phyloP scores from a whole-genome alignment of 2,329 filamentous ascomycete genomes.

The Anisogramma anomala region DNA sequence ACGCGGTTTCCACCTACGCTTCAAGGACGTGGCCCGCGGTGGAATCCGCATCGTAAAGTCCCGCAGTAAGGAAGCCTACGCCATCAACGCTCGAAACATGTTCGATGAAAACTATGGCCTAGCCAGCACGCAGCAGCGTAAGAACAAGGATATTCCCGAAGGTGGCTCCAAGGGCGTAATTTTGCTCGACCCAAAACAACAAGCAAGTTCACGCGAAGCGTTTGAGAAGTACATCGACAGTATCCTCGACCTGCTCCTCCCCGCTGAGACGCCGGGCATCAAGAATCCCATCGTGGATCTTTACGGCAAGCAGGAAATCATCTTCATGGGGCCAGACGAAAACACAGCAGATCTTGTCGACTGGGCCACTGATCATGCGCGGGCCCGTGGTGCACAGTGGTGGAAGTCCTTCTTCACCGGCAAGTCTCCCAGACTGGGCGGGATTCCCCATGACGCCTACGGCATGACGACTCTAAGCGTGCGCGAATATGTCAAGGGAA shows the following conservation, averaged over 20 bases:
- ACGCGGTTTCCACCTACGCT: constrained; percentile 91
- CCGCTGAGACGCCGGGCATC: constrained; percentile 84
- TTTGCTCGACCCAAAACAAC: constrained; percentile 82
- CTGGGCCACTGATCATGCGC: constrained; percentile 96
- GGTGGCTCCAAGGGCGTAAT: constrained; percentile 97
- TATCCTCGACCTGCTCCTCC: constrained; percentile 86
- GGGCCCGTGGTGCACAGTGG: constrained; percentile 79
- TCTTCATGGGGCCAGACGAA: constrained; percentile 98
- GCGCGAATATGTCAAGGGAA: constrained; percentile 88
- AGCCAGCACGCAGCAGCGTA: constrained; percentile 95
- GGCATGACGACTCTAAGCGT: constrained; percentile 98
- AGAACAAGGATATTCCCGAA: constrained; percentile 99
- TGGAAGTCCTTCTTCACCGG: constrained; percentile 99
- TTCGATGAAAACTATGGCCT: constrained; percentile 99
- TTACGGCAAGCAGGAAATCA: constrained; percentile 87
- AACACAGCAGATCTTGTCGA: constrained; percentile 95
- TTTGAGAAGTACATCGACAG: constrained; percentile 99
- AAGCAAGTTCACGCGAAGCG: constrained; percentile 81
- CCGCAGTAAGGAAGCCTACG: constrained; percentile 86
- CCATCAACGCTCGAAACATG: constrained; percentile 89
- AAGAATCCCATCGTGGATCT: constrained; percentile 97
- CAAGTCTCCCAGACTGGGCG: constrained; percentile 90
- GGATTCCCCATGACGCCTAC: constrained; percentile 91
- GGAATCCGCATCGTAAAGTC: constrained; percentile 99
- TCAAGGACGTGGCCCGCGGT: constrained; percentile 91